Base-by-base conservation (phyloP, 192 early-diverging fungal genomes). In the Helicostylum pulchrum region DNA sequence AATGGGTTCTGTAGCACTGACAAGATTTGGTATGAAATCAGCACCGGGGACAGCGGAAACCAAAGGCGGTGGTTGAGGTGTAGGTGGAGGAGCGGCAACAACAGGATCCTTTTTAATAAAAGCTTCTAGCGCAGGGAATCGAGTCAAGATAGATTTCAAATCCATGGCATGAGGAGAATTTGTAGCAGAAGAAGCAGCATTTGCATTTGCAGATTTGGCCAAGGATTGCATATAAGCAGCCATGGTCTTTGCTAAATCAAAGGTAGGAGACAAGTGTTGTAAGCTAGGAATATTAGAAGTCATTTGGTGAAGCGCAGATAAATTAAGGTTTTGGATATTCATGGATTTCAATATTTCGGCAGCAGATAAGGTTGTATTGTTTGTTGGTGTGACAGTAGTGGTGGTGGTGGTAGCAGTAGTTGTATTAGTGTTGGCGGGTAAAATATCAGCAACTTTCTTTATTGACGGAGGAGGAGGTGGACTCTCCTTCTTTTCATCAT, bases 281-380 rank as follows among this genome's bases (percentile, higher is more conserved):
- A 39, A 45, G 53, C 50, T 55, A n/a, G 62, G 68, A 23, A 61
- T 70, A 46, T 61, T 47, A 15, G 61, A 30, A 15, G 66, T 61
- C 17, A 62, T 68, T 56, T 63, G 61, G 26, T 70, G 68, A 2
- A 70, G 17, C 2, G 68, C 55, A 17, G 62, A 64, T 11, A 70
- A 56, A 23, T 70, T 70, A 21, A 70, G 55, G 21, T 64, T 70
- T 21, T 61, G 62, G 2, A 70, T 70, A 17, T 70, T 70, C 49
- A 64, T 56, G 14, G 68, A 62, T 46, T 69, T 69, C 2, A 69
- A 26, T 23, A 69, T 49, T 34, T 69, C 67, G 1, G 61, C 67
- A 1, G 67, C 53, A 47, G 60, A 64, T 4, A 64, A 39, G 12
- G 57, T 39, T 12, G 43, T 42, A 3, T 30, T 39, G n/a, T 46